Conservation (phyloP, 306 rosid genomes). For the Trifolium pratense region DNA sequence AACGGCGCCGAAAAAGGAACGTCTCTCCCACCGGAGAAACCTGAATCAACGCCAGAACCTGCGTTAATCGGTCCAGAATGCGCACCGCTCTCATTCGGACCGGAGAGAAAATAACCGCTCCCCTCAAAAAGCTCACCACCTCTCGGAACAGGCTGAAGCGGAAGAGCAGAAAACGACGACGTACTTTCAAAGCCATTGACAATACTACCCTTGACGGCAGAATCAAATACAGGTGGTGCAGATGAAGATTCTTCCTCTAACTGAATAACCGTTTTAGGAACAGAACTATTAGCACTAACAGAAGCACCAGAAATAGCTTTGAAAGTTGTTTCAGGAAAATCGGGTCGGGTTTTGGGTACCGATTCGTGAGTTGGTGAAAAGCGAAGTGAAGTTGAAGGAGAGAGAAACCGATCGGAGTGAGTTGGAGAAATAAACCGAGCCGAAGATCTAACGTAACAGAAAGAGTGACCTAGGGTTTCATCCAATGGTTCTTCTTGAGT, state of each 20-base stretch:
- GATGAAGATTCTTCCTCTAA: conserved; percentile 56
- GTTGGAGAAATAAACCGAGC: conserved; percentile 78
- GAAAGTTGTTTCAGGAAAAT: conserved; percentile 69
- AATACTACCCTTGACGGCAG: conserved; percentile 57
- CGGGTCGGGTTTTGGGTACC: conserved; percentile 53
- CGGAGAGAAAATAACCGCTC: conserved; percentile 86
- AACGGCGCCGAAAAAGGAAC: conserved; percentile 91
- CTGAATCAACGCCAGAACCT: conserved; percentile 28
- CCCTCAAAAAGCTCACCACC: conserved; percentile 69
- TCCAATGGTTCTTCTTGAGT: conserved; percentile 67
- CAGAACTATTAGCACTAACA: conserved; percentile 86
- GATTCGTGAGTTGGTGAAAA: conserved; percentile 77
- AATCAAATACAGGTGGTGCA: too few species aligned
- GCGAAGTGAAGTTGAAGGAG: conserved; percentile 83
- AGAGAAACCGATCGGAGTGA: conserved; percentile 84
- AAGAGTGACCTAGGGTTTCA: conserved; percentile 99
- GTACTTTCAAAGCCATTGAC: conserved; percentile 89
- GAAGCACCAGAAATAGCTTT: conserved; percentile 95
- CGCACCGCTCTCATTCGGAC: conserved; percentile 88
- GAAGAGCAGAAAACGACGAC: conserved; percentile 78
- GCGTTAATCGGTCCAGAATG: conserved; percentile 83
- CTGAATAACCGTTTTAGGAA: conserved; percentile 80
- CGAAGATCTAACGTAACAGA: conserved; percentile 90
- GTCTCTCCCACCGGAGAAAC: not conserved
- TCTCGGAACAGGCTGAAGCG: conserved; percentile 85